Conservation (phyloP, 2,329 filamentous ascomycete genomes). For the Penicillium capsulatum region DNA sequence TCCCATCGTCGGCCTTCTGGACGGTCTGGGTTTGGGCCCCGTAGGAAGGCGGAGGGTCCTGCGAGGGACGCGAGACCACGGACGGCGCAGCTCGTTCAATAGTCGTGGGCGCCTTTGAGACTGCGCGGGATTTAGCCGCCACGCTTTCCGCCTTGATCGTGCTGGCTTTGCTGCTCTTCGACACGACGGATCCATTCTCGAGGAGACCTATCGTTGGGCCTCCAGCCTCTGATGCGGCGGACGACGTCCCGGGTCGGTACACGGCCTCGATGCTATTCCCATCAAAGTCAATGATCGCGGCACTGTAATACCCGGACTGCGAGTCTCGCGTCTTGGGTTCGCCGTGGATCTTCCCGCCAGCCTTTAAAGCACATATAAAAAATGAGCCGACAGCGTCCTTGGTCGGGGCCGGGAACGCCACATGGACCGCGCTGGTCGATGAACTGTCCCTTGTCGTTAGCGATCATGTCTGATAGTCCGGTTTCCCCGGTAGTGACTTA, state of each 20-base stretch:
- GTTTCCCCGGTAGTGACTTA: slow-evolving; percentile 31
- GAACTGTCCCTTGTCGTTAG: slow-evolving; percentile 30
- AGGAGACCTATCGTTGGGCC: slow-evolving; percentile 34
- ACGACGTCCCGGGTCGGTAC: slow-evolving; percentile 44
- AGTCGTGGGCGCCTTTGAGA: slow-evolving; percentile 27
- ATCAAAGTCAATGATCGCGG: slow-evolving; percentile 69
- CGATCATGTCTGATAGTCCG: background rate
- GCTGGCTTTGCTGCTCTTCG: slow-evolving; percentile 29
- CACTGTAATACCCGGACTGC: slow-evolving; percentile 57
- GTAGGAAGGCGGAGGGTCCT: slow-evolving; percentile 24
- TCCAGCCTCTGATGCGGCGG: slow-evolving; percentile 27
- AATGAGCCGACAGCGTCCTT: slow-evolving; percentile 66
- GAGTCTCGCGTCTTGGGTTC: slow-evolving; percentile 53
- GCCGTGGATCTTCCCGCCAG: slow-evolving; percentile 58
- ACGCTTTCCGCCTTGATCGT: slow-evolving; percentile 28
- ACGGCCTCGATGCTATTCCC: slow-evolving; percentile 80
- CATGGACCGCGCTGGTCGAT: slow-evolving; percentile 54
- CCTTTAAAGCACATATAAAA: slow-evolving; percentile 64
- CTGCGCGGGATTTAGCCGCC: slow-evolving; percentile 25
- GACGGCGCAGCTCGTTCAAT: slow-evolving; percentile 22
- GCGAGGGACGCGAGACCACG: slow-evolving; percentile 19
- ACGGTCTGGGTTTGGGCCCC: slow-evolving; percentile 24
- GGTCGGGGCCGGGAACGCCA: slow-evolving; percentile 66
- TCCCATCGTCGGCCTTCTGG: slow-evolving; percentile 40
- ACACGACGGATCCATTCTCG: slow-evolving; percentile 39